Base-by-base conservation (phyloP, 2,329 filamentous ascomycete genomes). In the Laburnicola sp. region DNA sequence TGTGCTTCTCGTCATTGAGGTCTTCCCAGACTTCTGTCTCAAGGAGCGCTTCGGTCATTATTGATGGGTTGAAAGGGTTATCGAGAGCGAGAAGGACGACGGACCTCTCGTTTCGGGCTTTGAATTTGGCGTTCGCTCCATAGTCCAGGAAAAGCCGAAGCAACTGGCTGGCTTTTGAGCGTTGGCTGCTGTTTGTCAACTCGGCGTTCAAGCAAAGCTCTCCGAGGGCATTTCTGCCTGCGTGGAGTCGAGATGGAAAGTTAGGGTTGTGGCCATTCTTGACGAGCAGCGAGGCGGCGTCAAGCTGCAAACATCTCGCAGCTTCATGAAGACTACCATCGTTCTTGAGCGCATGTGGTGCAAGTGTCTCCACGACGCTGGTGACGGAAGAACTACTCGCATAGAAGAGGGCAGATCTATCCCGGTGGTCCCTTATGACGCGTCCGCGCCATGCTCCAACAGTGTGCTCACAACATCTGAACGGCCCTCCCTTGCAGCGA, bases 241-340 rank as follows among this genome's bases (percentile, higher is more conserved):
- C 78, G 57, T 87, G 84, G 1, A 84, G 71, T 3, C 81, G 77
- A 45, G 82, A 86, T 0, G 85, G 85, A 48, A 86, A 87, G 61
- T 87, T 85, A 0, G 83, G 77, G 11, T 86, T 81, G 52, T 88
- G 85, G 1, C 80, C 82, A 54, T 81, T 74, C 39, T 84, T 74
- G 4, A 87, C 70, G 1, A 89, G 74, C 1, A 84, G 73, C 43
- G 77, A 75, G 54, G 86, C 80, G 1, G 80, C 80, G 9, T 79
- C 70, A 0, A 85, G 56, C 56, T 86, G 83, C 21, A 88, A 74
- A 40, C 81, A 78, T 9, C 82, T 76, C 0, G 85, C 81, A 3
- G 85, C 83, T 53, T 86, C 85, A 60, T 88, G 86, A 2, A 89
- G 74, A 1, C 84, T 87, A 0, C 85, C 85, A 52, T 89, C 86